phyloP scores from a whole-genome alignment of 2,329 filamentous ascomycete species.

The Chrysosporium keratinophilum region DNA sequence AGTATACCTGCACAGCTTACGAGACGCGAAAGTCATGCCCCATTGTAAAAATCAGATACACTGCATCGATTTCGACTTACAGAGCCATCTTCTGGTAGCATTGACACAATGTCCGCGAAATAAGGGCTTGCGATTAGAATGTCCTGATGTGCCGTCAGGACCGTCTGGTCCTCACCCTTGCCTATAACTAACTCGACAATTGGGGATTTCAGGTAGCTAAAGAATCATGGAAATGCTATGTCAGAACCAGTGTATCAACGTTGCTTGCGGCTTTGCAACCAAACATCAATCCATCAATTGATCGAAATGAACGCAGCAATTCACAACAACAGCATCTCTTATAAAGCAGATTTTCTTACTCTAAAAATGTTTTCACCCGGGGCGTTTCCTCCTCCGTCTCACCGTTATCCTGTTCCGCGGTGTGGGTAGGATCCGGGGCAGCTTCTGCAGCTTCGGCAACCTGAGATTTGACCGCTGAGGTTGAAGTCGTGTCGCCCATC shows the following conservation, averaged over 20 bases:
- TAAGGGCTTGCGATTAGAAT: slow-evolving; percentile 65
- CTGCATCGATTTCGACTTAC: slow-evolving; percentile 31
- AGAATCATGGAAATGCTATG: not conserved
- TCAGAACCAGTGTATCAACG: not conserved
- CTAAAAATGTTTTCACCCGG: slow-evolving; percentile 8
- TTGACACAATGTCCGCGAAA: slow-evolving; percentile 54
- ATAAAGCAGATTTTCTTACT: slow-evolving; percentile 7
- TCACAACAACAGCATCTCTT: not conserved
- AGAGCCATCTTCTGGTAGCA: slow-evolving; percentile 51
- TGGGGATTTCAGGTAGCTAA: slow-evolving; percentile 54
- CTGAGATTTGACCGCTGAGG: slow-evolving; percentile 3
- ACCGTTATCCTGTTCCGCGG: not conserved
- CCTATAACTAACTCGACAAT: slow-evolving; percentile 60
- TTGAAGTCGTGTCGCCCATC: slow-evolving; percentile 19
- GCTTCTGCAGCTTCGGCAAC: not conserved
- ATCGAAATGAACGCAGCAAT: not conserved
- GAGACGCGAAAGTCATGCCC: not conserved
- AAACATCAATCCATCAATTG: not conserved
- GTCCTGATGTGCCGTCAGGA: slow-evolving; percentile 68
- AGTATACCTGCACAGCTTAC: not conserved
- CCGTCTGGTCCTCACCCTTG: slow-evolving; percentile 47
- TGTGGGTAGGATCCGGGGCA: not conserved
- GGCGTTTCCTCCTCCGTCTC: not conserved
- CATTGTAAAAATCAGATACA: not conserved
- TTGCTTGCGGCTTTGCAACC: not conserved